These are phyloP conservation scores for Metarhizium sp. DNA, from an alignment of 2,329 filamentous ascomycete species.

Conservation along the genomic window DNA sequence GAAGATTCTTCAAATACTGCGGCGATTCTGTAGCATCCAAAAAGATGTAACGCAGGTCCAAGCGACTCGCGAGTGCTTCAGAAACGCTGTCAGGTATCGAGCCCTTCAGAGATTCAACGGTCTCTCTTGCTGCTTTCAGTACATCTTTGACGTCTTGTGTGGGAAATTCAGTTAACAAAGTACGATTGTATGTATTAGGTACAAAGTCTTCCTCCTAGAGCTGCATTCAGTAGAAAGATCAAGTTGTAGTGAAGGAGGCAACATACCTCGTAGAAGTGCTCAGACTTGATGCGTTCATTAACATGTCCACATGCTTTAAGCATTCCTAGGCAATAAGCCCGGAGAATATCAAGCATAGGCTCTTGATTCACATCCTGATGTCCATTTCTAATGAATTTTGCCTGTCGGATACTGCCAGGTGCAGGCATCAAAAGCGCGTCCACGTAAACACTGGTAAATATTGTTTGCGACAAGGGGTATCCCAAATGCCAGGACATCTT, in stretches of 20 bases:
- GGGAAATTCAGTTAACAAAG: slow-evolving; percentile 58
- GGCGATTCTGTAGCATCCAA: slow-evolving; percentile 44
- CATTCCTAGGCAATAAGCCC: slow-evolving; percentile 78
- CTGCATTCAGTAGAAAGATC: not conserved
- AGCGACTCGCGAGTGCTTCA: slow-evolving; percentile 51
- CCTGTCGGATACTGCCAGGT: slow-evolving; percentile 53
- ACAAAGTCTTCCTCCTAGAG: slow-evolving; percentile 89
- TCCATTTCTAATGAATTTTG: slow-evolving; percentile 45
- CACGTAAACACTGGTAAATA: slow-evolving; percentile 88
- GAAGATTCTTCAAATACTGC: slow-evolving; percentile 33
- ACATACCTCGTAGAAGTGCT: slow-evolving; percentile 80
- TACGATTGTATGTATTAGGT: slow-evolving; percentile 78
- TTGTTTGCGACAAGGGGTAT: slow-evolving; percentile 88
- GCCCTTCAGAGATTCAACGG: slow-evolving; percentile 34
- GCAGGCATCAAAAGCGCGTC: slow-evolving; percentile 70
- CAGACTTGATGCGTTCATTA: slow-evolving; percentile 65
- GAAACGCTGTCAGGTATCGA: slow-evolving; percentile 30
- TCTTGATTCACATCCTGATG: slow-evolving; percentile 21
- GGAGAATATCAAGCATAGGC: slow-evolving; percentile 54
- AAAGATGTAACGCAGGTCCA: slow-evolving; percentile 58
- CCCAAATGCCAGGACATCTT: slow-evolving; percentile 95
- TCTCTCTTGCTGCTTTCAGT: slow-evolving; percentile 44
- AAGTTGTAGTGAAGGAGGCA: not conserved
- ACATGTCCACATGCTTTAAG: slow-evolving; percentile 77
- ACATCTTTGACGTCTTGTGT: slow-evolving; percentile 43